Conservation (phyloP, 129 eudicot genomes). For the Centella asiatica region DNA sequence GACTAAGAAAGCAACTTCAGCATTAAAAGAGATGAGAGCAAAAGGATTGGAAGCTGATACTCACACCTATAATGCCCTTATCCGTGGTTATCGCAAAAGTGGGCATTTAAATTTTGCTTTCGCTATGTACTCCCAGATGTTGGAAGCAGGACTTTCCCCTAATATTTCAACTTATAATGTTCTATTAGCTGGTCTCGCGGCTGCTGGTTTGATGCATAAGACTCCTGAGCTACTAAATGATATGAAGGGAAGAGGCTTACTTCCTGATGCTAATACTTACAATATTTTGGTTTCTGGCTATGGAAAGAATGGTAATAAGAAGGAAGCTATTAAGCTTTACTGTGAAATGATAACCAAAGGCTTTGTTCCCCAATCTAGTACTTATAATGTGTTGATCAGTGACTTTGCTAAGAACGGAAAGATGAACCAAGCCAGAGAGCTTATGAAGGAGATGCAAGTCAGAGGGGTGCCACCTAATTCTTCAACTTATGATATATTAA, state of each 20-base stretch:
- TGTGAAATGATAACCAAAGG: conserved; percentile 96
- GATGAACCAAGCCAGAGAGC: conserved; percentile 88
- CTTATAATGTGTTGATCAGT: conserved; percentile 66
- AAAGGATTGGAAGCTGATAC: conserved; percentile 59
- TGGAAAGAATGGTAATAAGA: conserved; percentile 61
- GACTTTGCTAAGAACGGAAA: conserved; percentile 76
- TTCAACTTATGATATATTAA: conserved; percentile 77
- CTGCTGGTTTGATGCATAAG: conserved; percentile 50
- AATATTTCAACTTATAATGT: conserved; percentile 63
- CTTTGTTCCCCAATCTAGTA: conserved; percentile 58
- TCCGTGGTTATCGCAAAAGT: conserved; percentile 72
- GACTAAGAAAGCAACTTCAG: conserved; percentile 70
- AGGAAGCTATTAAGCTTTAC: conserved; percentile 74
- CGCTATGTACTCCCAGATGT: conserved; percentile 49
- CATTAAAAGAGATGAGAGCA: conserved; percentile 48
- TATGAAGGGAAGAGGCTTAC: conserved; percentile 57
- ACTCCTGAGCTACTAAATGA: conserved; percentile 35
- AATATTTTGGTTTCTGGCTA: conserved; percentile 64
- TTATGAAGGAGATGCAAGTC: conserved; percentile 85
- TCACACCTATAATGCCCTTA: conserved; percentile 63
- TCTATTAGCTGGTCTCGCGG: conserved; percentile 50
- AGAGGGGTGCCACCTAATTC: conserved; percentile 64
- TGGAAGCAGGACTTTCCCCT: conserved; percentile 59
- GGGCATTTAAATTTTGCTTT: conserved; percentile 52
- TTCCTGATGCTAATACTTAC: conserved; percentile 49